Conservation (phyloP, 2,329 filamentous ascomycete species). For the Pseudogymnoascus sp. region DNA sequence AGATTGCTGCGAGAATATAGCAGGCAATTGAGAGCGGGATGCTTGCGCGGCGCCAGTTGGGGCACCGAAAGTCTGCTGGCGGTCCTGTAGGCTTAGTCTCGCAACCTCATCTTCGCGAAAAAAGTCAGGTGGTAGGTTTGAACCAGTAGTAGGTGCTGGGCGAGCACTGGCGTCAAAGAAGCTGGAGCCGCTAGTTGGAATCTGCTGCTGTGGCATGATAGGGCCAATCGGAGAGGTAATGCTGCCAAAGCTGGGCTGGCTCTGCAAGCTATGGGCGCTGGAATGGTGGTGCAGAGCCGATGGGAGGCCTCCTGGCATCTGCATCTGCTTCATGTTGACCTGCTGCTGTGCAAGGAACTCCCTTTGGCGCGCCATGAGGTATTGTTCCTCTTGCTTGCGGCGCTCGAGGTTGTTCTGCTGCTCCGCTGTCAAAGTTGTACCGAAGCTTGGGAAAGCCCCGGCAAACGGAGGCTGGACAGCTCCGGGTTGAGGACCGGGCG, state of each 20-base stretch:
- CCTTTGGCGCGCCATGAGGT: conserved; percentile 90
- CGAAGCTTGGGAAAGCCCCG: conserved; percentile 90
- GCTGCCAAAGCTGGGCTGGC: conserved; percentile 92
- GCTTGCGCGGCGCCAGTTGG: conserved; percentile 20
- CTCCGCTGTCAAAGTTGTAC: conserved; percentile 90
- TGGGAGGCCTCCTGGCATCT: conserved; percentile 48
- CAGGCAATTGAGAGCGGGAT: conserved; percentile 25
- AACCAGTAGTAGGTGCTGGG: conserved; percentile 35
- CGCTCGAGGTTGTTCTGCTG: conserved; percentile 97
- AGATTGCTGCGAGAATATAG: conserved; percentile 24
- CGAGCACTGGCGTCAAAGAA: conserved; percentile 60
- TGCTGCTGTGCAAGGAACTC: conserved; percentile 88
- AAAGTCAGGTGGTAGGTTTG: conserved; percentile 43
- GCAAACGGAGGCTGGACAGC: conserved; percentile 82
- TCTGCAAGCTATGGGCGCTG: conserved; percentile 91
- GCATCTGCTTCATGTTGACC: conserved; percentile 66
- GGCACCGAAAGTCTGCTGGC: conserved; percentile 19
- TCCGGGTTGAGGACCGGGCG: conserved; percentile 44
- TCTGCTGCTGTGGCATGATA: conserved; percentile 47
- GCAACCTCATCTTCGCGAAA: conserved; percentile 70
- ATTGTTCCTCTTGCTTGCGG: conserved; percentile 96
- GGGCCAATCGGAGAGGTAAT: conserved; percentile 78
- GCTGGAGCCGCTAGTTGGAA: conserved; percentile 48
- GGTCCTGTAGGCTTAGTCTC: conserved; percentile 50
- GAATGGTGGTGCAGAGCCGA: conserved; percentile 78